Conservation (phyloP, 352 stramenopile genomes). For the Phytopythium ostracodes region DNA sequence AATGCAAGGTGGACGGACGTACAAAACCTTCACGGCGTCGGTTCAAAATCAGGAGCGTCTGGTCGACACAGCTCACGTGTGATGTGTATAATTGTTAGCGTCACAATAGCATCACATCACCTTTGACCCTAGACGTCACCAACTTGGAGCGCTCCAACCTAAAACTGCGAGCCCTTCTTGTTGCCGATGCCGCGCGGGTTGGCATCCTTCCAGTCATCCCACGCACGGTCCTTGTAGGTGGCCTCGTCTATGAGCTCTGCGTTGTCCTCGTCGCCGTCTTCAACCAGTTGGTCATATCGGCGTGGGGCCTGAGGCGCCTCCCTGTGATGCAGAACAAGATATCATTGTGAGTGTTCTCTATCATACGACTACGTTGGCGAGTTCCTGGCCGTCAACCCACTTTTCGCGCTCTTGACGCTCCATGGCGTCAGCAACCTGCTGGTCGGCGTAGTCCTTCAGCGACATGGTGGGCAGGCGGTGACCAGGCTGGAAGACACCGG, state of each 20-base stretch:
- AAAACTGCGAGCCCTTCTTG: conserved; percentile 94
- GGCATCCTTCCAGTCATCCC: conserved; percentile 97
- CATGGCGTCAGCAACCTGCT: conserved; percentile 84
- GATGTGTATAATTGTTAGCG: not conserved
- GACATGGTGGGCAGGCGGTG: conserved; percentile 96
- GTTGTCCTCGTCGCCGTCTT: conserved; percentile 95
- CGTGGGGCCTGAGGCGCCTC: conserved; percentile 53
- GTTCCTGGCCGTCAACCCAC: conserved; percentile 5
- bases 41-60: not conserved
- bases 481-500: conserved; percentile 92
- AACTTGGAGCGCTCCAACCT: conserved; percentile 16
- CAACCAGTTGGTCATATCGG: conserved; percentile 92
- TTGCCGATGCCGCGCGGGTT: conserved; percentile 96
- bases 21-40: not conserved
- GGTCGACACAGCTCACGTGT: not conserved
- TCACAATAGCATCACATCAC: not conserved
- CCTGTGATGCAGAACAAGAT: conserved; percentile 19
- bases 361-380: not conserved
- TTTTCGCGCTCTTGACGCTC: conserved; percentile 80
- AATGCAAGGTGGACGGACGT: not conserved
- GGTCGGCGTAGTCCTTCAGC: conserved; percentile 91
- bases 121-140: not conserved
- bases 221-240: conserved; percentile 91
- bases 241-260: conserved; percentile 89
- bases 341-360: not conserved